Evolutionary conservation across 192 early-diverging fungal species (phyloP), one percentile per base, ranked within the genome.

Genomic region (Paraglomus brasilianum): DNA sequence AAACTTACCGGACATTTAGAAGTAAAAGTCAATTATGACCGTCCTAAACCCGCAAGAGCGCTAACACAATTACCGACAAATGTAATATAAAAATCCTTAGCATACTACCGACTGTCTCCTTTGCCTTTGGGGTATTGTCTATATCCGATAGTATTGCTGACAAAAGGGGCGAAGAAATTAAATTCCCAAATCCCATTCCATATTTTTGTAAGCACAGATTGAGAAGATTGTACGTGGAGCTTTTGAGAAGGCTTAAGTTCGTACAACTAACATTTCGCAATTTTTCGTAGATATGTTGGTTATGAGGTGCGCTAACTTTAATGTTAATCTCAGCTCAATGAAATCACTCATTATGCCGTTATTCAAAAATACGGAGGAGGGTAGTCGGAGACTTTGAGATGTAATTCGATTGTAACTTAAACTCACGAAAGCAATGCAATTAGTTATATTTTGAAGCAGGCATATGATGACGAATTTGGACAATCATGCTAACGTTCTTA

Each of bases 131-230:
- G 22, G 58, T 52, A 46, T 69, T 52, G 36, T 69, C 67, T 47
- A 58, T 69, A 47, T 58, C 22, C 17, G 17, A 47, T 2, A n/a
- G 2, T 9, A 36, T 24, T 30, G 30, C 30, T 30, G 30, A 30
- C 44, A 69, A 24, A 48, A 53, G 30, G 13, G 45, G 21, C 45
- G 67, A 66, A 19, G 47, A 58, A 40, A 30, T 19, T 24, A 39
- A 47, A 30, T 58, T 14, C 21, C 14, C 21, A 47, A 69, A 59
- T 0, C 67, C 55, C 19, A 58, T 69, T 10, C 67, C 53, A 47
- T 69, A 69, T 58, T 69, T 69, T 48, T 69, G 67, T 19, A 69
- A 48, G 56, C 53, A 69, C 17, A 69, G 42, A n/a, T 6, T 22
- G 17, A 41, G 15, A 47, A 69, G 58, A 24, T 53, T 40, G 41